Conservation (phyloP, 495 filamentous ascomycete genomes). For the Trichoderma virens region DNA sequence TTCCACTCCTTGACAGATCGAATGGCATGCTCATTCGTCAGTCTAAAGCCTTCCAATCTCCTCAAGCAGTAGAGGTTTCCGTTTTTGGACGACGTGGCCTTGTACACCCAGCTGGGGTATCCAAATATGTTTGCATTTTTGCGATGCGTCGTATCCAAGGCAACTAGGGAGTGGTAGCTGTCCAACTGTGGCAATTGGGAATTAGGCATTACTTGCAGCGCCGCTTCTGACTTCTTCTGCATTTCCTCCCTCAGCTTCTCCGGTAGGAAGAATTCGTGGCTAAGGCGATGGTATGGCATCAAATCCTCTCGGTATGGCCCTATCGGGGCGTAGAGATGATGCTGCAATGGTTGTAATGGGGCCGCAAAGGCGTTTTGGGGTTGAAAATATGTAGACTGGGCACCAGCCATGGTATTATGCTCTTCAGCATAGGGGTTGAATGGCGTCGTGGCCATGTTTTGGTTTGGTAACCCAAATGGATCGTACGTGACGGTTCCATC, state of each 20-base stretch:
- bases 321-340: constrained; percentile 85
- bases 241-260: constrained; percentile 78
- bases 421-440: constrained; percentile 65
- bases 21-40: constrained; percentile 85
- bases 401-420: constrained; percentile 33
- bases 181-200: constrained; percentile 72
- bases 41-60: constrained; percentile 68
- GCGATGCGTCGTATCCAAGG: constrained; percentile 69
- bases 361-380: constrained; percentile 35
- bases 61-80: constrained; percentile 78
- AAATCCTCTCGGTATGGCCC: constrained; percentile 75
- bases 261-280: constrained; percentile 84
- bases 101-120: constrained; percentile 88
- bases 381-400: constrained; percentile 45
- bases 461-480: constrained; percentile 51
- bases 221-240: constrained; percentile 80
- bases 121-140: constrained; percentile 72
- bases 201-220: constrained; percentile 71
- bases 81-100: constrained; percentile 82
- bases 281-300: constrained; percentile 71
- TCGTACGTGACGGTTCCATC: constrained; percentile 35
- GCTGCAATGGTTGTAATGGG: constrained; percentile 69
- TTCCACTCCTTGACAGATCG: constrained; percentile 79
- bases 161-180: constrained; percentile 82
- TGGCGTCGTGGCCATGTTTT: constrained; percentile 44